Conservation (phyloP, 2,329 filamentous ascomycete genomes). For the Exophiala dermatitidis region DNA sequence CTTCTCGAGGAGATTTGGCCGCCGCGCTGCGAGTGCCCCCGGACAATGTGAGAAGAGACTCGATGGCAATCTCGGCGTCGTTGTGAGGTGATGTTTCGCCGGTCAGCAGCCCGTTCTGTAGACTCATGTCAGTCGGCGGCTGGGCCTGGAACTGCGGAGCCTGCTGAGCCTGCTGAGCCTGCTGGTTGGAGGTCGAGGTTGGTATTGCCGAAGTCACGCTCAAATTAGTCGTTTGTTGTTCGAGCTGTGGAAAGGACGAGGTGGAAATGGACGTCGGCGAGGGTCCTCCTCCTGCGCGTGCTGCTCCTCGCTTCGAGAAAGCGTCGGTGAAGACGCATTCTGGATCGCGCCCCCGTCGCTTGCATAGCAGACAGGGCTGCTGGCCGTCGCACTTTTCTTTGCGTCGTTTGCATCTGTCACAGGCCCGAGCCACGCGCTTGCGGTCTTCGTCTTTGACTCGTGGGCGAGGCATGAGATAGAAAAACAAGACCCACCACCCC, state of each 20-base stretch:
- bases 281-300: too few relatives aligned
- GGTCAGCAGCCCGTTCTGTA: too few relatives aligned
- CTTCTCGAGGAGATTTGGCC: slow-evolving; percentile 20
- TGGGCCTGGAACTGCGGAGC: too few relatives aligned
- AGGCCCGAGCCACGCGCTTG: slow-evolving; percentile 26
- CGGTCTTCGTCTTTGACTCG: slow-evolving; percentile 28
- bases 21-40: slow-evolving; percentile 24
- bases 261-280: too few relatives aligned
- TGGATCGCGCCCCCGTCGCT: slow-evolving; percentile 36
- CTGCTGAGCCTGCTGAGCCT: too few relatives aligned
- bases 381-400: slow-evolving; percentile 49
- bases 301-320: slow-evolving; percentile 10
- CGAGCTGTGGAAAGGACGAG: too few relatives aligned
- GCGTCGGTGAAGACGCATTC: slow-evolving; percentile 37
- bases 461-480: slow-evolving; percentile 25
- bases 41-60: slow-evolving; percentile 26
- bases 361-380: slow-evolving; percentile 46
- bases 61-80: slow-evolving; percentile 27
- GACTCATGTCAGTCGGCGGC: too few relatives aligned
- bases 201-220: too few relatives aligned
- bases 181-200: too few relatives aligned
- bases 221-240: too few relatives aligned
- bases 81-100: slow-evolving; percentile 9
- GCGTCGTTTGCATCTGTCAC: slow-evolving; percentile 31
- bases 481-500: too few relatives aligned